Evolutionary conservation across 2,329 filamentous ascomycete genomes (phyloP), one percentile per base, ranked within the genome.

Genomic region (Thermothelomyces thermophilus): DNA sequence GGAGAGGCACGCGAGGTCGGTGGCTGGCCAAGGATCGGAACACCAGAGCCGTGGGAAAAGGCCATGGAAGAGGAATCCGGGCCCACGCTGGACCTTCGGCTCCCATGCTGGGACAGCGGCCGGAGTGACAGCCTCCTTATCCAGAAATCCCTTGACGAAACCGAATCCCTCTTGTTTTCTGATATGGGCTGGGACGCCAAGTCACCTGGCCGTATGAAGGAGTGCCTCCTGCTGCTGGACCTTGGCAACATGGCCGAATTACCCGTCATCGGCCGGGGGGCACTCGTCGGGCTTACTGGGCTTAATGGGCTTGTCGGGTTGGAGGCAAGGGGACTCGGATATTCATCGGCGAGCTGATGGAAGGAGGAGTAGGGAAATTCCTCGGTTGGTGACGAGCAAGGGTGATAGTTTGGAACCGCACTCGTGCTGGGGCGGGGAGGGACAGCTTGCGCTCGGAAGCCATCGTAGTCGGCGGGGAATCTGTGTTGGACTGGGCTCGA

Each of bases 51-150:
- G 67, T 86, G 77, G 16, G 83, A 86, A 63, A 80, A 79, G 41
- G 75, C 74, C 35, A 87, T 65, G 2, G 84, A 84, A 39, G 82
- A 79, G 10, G 83, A 83, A 48, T 84, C 79, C 19, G 80, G 80
- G 7, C 78, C 79, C 50, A 82, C 70, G 60, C 80, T 86, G 30
- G 84, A 85, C 54, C 80, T 73, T 24, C 73, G 66, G 60, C 82
- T 86, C 55, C 77, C 82, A 65, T 79, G 76, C 57, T 83, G 81
- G 22, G 82, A 85, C 20, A 74, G 63, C 17, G 83, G 83, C 20
- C 84, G 77, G 39, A 80, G 72, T 20, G 86, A 87, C 34, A 90
- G 69, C 43, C 84, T 80, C 58, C 80, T 79, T 56, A 89, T 80
- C 86, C 86, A 90, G 24, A 84, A 87, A 48, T 79, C 73, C 61